Base-by-base conservation (phyloP, 2,329 filamentous ascomycete genomes). In the Nannizziopsis barbatae region DNA sequence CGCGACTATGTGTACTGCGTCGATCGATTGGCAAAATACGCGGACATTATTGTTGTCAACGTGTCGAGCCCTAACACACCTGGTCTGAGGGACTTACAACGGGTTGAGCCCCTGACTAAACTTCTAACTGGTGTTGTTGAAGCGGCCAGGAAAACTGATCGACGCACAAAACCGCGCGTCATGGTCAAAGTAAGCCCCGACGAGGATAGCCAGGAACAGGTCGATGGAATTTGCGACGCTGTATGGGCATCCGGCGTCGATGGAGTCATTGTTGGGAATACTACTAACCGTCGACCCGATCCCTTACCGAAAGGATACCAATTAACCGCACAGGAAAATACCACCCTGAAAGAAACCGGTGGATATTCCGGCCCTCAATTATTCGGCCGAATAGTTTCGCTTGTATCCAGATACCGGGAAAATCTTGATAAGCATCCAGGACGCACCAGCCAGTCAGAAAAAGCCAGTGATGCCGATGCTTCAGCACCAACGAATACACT, bases 141-240 rank as follows among this genome's bases (percentile, higher is more conserved):
- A 12, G 85, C 90, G 48, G 88, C 88, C 0, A 71, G 77, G 56
- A 72, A 73, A 53, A 76, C 83, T n/a, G 74, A 84, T 22, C 75
- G 89, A 56, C 83, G 79, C 62, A 78, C 75, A 0, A 85, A 83
- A 60, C 86, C 86, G 0, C 80, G 74, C 50, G 86, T 98, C 50
- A 95, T 98, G 86, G 92, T 98, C 59, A 98, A 98, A 72, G 90
- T 98, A 15, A 94, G 86, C 51, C 92, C 92, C 0, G 92, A 98
- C 58, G 92, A 96, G 68, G 87, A 95, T 63, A 80, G 83, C 15
- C 81, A 88, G 45, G 73, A 80, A 49, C 88, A 98, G 63, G 79
- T 98, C 52, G 76, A 82, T 37, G 92, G 89, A 7, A 94, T 98
- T 49, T 90, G 87, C 52, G 79, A 88, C 57, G 89, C 89, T 0